Percentiles rank a stretch among this genome's conserved stretches.
Evolutionary conservation across 78 protist species (phyloP).

Genomic region (Mastigamoeba balamuthi): DNA sequence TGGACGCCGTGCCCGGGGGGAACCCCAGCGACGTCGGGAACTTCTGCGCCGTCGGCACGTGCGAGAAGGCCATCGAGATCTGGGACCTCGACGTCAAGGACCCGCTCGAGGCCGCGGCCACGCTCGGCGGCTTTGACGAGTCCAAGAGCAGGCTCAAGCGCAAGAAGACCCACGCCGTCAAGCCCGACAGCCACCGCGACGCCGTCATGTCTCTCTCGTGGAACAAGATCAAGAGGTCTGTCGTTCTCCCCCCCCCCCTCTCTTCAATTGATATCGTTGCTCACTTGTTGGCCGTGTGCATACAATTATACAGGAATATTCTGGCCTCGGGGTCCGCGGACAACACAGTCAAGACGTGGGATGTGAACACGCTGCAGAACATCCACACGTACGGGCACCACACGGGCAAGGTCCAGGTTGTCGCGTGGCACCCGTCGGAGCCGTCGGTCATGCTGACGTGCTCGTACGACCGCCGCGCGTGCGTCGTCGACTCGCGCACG

Average conservation of each 20-base stretch:
- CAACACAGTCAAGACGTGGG: conserved; percentile 71
- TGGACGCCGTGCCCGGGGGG: conserved; percentile 4
- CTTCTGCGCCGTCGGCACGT: conserved; percentile 74
- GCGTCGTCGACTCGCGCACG: conserved; percentile 24
- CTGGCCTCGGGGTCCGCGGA: conserved; percentile 71
- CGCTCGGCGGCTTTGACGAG: too few relatives aligned
- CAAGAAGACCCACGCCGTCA: conserved; percentile 31
- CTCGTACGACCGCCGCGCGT: conserved; percentile 15
- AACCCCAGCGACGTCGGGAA: conserved; percentile 18
- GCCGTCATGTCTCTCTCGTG: conserved; percentile 38
- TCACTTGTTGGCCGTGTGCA: not conserved
- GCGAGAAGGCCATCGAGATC: conserved; percentile 65
- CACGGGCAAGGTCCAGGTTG: conserved; percentile 28
- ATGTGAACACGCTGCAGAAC: conserved; percentile 20
- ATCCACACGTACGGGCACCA: conserved; percentile 54
- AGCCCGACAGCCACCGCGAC: conserved; percentile 14
- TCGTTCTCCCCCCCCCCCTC: not conserved
- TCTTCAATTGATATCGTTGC: not conserved
- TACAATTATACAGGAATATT: conserved; percentile 30
- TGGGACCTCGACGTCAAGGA: conserved; percentile 77
- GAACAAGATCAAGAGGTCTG: conserved; percentile 7
- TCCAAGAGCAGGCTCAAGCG: conserved; percentile 1
- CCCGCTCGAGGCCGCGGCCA: conserved; percentile 38
- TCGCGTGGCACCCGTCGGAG: conserved; percentile 51
- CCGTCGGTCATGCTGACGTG: conserved; percentile 27